Conservation (phyloP, 441 rosid genomes). For the Cnidoscolus chayamansa region DNA sequence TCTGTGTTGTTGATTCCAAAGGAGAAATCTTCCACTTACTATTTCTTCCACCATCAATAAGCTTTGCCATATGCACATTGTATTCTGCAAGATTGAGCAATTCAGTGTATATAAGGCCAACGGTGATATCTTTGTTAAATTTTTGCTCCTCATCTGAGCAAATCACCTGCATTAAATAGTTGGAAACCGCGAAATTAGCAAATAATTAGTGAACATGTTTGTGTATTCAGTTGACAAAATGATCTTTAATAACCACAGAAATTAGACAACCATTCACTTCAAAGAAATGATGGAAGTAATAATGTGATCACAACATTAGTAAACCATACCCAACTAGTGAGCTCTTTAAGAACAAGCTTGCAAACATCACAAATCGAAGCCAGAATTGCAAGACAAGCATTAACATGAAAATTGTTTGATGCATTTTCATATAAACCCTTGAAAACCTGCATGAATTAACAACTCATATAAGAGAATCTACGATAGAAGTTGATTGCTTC, state of each 20-base stretch:
- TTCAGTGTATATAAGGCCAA: constrained; percentile 81
- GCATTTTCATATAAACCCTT: constrained; percentile 87
- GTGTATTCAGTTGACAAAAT: not conserved
- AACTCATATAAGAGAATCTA: not conserved
- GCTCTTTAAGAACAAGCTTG: constrained; percentile 93
- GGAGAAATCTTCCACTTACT: constrained; percentile 45
- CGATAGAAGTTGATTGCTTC: not conserved
- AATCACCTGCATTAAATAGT: constrained; percentile 57
- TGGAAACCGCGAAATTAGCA: constrained; percentile 7
- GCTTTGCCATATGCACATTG: constrained; percentile 93
- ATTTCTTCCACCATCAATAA: constrained; percentile 92
- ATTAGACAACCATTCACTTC: not conserved
- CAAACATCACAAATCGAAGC: constrained; percentile 94
- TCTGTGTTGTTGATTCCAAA: not conserved
- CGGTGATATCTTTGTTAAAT: constrained; percentile 83
- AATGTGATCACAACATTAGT: not conserved
- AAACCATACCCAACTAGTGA: constrained; percentile 90
- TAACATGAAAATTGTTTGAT: constrained; percentile 67
- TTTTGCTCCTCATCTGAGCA: constrained; percentile 94
- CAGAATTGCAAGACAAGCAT: constrained; percentile 79
- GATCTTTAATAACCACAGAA: not conserved
- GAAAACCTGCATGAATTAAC: constrained; percentile 53
- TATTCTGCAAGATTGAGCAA: constrained; percentile 93
- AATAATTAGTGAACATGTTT: not conserved
- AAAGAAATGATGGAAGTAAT: not conserved